Evolutionary conservation across 2,329 filamentous ascomycete genomes (phyloP).

Genomic region (Geosmithia flava): DNA sequence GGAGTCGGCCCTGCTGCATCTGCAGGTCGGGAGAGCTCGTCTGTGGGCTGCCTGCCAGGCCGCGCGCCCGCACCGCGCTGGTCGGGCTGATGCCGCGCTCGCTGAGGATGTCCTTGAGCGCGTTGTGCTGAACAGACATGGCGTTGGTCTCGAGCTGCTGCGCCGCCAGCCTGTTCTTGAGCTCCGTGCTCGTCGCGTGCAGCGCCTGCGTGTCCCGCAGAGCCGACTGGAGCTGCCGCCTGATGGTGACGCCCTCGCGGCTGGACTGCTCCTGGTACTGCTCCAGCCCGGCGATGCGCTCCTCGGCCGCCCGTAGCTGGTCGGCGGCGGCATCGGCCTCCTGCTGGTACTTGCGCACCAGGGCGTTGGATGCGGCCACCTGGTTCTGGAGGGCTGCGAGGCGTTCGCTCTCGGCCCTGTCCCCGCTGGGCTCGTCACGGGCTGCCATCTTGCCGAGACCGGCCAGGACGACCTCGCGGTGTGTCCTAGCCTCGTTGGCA

Average conservation of each 20-base stretch:
- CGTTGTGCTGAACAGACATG: conserved; percentile 80
- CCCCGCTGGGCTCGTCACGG: conserved; percentile 34
- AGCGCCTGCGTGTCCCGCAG: conserved; percentile 76
- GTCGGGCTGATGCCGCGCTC: conserved; percentile 80
- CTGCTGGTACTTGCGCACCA: conserved; percentile 80
- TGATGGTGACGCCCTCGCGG: conserved; percentile 78
- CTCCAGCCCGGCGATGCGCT: conserved; percentile 90
- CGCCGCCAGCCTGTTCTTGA: conserved; percentile 70
- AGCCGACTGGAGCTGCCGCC: conserved; percentile 77
- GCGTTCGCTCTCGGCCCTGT: conserved; percentile 48
- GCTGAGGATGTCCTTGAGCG: conserved; percentile 81
- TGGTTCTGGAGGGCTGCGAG: conserved; percentile 67
- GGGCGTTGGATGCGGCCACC: conserved; percentile 59
- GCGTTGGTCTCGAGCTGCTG: conserved; percentile 93
- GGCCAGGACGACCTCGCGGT: conserved; percentile 69
- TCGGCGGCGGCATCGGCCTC: conserved; percentile 81
- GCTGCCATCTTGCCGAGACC: conserved; percentile 65
- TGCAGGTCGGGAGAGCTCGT: conserved; percentile 61
- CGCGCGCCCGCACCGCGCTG: conserved; percentile 57
- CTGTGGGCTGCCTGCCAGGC: conserved; percentile 54
- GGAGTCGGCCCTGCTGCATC: conserved; percentile 47
- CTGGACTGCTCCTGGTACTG: conserved; percentile 96
- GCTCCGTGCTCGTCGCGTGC: conserved; percentile 66
- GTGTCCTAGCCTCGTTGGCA: conserved; percentile 74
- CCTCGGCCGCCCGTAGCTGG: conserved; percentile 83